Conservation (phyloP, 495 filamentous ascomycete species). For the Mycothermus thermophilus region DNA sequence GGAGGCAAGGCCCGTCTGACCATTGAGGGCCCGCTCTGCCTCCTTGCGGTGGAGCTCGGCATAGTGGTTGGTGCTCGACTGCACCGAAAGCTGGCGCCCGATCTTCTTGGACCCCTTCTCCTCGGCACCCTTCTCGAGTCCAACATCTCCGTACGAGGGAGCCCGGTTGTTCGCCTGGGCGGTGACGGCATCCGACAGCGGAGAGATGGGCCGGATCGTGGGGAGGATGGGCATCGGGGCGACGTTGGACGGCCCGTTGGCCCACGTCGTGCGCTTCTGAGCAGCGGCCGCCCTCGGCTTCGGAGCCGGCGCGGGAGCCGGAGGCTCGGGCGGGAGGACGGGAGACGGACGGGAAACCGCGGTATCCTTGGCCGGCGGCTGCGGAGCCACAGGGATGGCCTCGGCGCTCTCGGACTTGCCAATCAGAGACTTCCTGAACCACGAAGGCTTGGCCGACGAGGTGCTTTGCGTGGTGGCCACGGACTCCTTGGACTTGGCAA, state of each 20-base stretch:
- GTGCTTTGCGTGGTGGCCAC: constrained; percentile 52
- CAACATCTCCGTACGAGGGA: constrained; percentile 36
- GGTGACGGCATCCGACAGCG: constrained; percentile 79
- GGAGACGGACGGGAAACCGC: constrained; percentile 39
- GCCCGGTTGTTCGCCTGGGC: constrained; percentile 56
- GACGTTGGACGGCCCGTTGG: constrained; percentile 60
- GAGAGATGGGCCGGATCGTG: constrained; percentile 89
- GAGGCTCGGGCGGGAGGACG: constrained; percentile 44
- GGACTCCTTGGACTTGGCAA: constrained; percentile 49
- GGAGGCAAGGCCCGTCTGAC: constrained; percentile 51
- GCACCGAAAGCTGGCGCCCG: constrained; percentile 84
- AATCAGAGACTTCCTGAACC: constrained; percentile 91
- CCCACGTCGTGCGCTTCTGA: constrained; percentile 84
- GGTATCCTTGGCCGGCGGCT: constrained; percentile 12
- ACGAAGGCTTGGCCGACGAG: constrained; percentile 65
- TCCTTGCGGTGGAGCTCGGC: constrained; percentile 79
- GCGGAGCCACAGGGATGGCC: constrained; percentile 14
- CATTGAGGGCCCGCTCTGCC: constrained; percentile 80
- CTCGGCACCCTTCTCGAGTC: constrained; percentile 27
- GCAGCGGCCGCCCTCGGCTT: constrained; percentile 47
- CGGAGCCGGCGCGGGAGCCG: constrained; percentile 30
- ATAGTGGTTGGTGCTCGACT: constrained; percentile 85
- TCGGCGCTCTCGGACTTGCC: constrained; percentile 40
- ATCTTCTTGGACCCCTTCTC: constrained; percentile 79
- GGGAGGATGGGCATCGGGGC: constrained; percentile 97